These are phyloP conservation scores for Dictyostelium gargantuum DNA, from an alignment of 208 protist genomes.

Conservation along the genomic window DNA sequence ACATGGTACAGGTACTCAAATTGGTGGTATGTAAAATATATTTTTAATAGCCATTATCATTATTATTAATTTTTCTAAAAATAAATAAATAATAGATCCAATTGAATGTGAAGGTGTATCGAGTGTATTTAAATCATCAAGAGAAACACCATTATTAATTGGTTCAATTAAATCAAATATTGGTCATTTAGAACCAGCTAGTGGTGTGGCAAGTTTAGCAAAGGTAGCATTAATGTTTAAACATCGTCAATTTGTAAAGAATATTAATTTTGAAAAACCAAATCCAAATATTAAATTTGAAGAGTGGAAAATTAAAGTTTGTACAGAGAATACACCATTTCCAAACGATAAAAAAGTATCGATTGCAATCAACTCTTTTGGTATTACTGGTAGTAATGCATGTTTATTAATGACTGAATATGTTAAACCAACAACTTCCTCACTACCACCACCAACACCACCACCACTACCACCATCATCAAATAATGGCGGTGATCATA, in stretches of 20 bases:
- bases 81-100: not conserved
- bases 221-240: conserved; percentile 71
- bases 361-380: not conserved
- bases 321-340: not conserved
- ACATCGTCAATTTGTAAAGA: conserved; percentile 9
- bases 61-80: too few species aligned
- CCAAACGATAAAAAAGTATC: not conserved
- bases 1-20: conserved; percentile 82
- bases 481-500: not conserved
- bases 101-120: conserved; percentile 78
- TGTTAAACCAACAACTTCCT: not conserved
- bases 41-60: not conserved
- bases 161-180: conserved; percentile 67
- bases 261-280: not conserved
- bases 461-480: not conserved
- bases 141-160: not conserved
- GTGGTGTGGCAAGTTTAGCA: conserved; percentile 73
- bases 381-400: not conserved
- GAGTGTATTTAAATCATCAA: not conserved
- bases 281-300: conserved; percentile 36
- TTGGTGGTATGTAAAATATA: conserved; percentile 61
- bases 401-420: not conserved
- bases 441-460: not conserved
- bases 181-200: conserved; percentile 71
- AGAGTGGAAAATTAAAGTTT: not conserved